phyloP scores from a whole-genome alignment of 441 rosid species.

The Macaranga tanarius region DNA sequence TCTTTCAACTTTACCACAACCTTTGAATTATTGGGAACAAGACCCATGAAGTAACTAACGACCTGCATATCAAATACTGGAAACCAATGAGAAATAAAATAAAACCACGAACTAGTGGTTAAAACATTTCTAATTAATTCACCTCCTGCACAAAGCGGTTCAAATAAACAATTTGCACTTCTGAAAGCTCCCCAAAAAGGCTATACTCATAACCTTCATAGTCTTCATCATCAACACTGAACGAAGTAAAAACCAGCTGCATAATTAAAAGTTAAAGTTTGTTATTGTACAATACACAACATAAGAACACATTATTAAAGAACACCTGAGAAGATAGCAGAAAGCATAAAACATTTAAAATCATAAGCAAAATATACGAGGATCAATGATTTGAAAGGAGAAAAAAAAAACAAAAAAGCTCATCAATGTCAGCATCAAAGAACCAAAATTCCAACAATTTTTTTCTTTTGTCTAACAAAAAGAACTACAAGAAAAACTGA shows the following conservation, averaged over 20 bases:
- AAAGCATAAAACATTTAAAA: background rate
- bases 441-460: background rate
- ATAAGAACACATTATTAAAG: background rate
- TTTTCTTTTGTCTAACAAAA: background rate
- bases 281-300: constrained; percentile 5
- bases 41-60: constrained; percentile 87
- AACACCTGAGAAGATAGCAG: background rate
- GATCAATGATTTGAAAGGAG: too few species aligned
- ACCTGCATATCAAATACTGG: constrained; percentile 51
- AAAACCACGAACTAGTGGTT: constrained; percentile 18
- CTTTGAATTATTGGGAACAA: constrained; percentile 72
- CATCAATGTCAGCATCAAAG: background rate
- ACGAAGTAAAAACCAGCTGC: constrained; percentile 91
- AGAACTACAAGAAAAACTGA: background rate
- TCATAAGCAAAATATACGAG: background rate
- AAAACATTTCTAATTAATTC: constrained; percentile 27
- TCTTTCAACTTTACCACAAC: constrained; percentile 75
- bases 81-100: constrained; percentile 34
- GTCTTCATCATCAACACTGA: constrained; percentile 82
- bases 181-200: constrained; percentile 93
- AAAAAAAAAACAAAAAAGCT: background rate
- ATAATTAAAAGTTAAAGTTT: constrained; percentile 19
- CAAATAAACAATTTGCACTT: constrained; percentile 93
- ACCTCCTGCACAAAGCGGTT: constrained; percentile 99
- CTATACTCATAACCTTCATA: constrained; percentile 87